Percentiles rank a stretch among this genome's conserved stretches.
Evolutionary conservation across 257 asterid genomes (phyloP).

Genomic region (Orobanche coerulescens): DNA sequence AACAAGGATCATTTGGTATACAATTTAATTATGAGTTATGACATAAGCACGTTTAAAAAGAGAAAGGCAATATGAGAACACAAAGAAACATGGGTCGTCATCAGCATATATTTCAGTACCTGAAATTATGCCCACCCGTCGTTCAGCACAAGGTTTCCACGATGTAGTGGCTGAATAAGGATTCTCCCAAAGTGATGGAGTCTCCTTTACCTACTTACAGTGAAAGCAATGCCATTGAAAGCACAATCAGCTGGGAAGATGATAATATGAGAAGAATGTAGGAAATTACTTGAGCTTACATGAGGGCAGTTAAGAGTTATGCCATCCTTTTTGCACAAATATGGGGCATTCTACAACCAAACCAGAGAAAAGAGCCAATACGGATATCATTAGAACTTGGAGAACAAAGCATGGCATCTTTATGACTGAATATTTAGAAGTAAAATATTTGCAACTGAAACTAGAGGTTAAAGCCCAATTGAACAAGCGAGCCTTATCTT

Average conservation of each 20-base stretch:
- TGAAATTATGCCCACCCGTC: conserved; percentile 59
- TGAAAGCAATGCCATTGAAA: conserved; percentile 10
- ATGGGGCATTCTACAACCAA: conserved; percentile 77
- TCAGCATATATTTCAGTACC: conserved; percentile 34
- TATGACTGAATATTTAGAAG: neutral
- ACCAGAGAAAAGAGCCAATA: conserved; percentile 12
- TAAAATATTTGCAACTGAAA: neutral
- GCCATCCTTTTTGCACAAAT: conserved; percentile 87
- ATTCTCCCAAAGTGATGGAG: conserved; percentile 92
- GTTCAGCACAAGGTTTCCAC: conserved; percentile 95
- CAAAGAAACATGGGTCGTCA: neutral
- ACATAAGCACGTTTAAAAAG: neutral
- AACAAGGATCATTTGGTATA: neutral
- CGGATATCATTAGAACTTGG: conserved; percentile 8
- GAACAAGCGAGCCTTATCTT: neutral
- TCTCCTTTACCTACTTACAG: conserved; percentile 69
- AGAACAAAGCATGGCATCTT: neutral
- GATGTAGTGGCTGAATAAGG: conserved; percentile 94
- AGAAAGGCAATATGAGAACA: neutral
- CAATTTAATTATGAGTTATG: neutral
- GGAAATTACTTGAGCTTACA: conserved; percentile 35
- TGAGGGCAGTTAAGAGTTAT: conserved; percentile 85
- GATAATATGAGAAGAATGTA: conserved; percentile 6
- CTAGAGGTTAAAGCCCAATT: neutral
- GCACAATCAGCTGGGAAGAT: conserved; percentile 12